These are phyloP conservation scores for Verticillium nubilum DNA, from an alignment of 2,329 filamentous ascomycete genomes.

Conservation along the genomic window DNA sequence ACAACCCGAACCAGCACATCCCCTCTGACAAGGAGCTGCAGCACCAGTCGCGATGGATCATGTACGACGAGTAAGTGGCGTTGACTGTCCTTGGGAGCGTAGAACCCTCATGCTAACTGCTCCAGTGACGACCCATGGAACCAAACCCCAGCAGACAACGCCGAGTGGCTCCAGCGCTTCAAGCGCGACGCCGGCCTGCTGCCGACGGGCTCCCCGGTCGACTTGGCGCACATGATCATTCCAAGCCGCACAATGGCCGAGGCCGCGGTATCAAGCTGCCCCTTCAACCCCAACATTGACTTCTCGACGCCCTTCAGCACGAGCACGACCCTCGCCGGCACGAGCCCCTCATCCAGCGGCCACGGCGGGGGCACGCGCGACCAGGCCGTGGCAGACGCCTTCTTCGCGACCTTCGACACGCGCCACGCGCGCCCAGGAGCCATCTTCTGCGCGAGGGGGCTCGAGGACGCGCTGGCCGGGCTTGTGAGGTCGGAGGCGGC, in stretches of 20 bases:
- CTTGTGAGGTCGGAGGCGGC: slow-evolving; percentile 38
- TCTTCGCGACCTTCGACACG: slow-evolving; percentile 36
- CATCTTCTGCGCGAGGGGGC: slow-evolving; percentile 53
- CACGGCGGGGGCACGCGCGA: slow-evolving; percentile 29
- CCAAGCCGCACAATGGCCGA: slow-evolving; percentile 28
- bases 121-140: slow-evolving; percentile 58
- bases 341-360: slow-evolving; percentile 5
- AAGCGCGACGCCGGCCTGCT: slow-evolving; percentile 53
- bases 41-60: slow-evolving; percentile 58
- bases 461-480: slow-evolving; percentile 47
- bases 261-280: background rate
- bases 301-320: background rate
- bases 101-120: slow-evolving; percentile 12
- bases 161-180: slow-evolving; percentile 58
- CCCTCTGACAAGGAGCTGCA: slow-evolving; percentile 57
- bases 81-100: background rate
- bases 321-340: slow-evolving; percentile 16
- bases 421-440: slow-evolving; percentile 39
- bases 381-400: slow-evolving; percentile 41
- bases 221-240: slow-evolving; percentile 48
- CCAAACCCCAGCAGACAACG: slow-evolving; percentile 58
- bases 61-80: slow-evolving; percentile 53
- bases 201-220: slow-evolving; percentile 45
- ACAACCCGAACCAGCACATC: slow-evolving; percentile 55
- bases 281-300: background rate